These are phyloP conservation scores for Luffa aegyptiaca DNA, from an alignment of 306 rosid genomes.

Conservation along the genomic window DNA sequence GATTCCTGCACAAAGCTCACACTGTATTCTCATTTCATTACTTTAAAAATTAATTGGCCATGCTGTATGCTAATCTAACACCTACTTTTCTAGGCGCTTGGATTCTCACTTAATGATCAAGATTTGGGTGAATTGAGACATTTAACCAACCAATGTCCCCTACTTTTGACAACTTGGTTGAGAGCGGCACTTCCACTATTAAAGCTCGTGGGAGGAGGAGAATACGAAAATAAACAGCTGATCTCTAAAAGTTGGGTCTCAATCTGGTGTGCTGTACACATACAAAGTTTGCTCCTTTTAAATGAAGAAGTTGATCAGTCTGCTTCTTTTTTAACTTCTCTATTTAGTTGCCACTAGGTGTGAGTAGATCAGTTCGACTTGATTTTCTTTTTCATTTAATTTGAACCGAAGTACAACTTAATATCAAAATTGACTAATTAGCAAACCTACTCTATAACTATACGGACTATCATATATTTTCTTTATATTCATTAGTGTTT, in stretches of 20 bases:
- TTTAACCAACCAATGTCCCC: background rate
- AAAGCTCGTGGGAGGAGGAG: background rate
- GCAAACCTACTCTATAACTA: background rate
- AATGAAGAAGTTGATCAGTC: background rate
- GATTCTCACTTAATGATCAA: slow-evolving; percentile 54
- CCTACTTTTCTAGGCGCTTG: slow-evolving; percentile 17
- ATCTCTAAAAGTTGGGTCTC: background rate
- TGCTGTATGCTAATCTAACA: slow-evolving; percentile 7
- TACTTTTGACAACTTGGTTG: background rate
- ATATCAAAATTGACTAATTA: background rate
- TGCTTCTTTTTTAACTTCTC: background rate
- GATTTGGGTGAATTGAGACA: slow-evolving; percentile 41
- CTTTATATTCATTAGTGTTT: no score
- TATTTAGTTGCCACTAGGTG: background rate
- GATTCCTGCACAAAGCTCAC: slow-evolving; percentile 14
- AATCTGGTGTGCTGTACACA: background rate
- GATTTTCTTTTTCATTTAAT: background rate
- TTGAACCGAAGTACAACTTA: background rate
- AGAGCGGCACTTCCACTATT: background rate
- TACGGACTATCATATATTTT: no score
- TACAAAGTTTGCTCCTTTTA: background rate
- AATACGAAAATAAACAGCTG: background rate
- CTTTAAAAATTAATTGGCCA: slow-evolving; percentile 3
- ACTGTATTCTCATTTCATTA: slow-evolving; percentile 12
- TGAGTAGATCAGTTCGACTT: background rate